Evolutionary conservation across 2,329 filamentous ascomycete species (phyloP).

Genomic region (Botrytis aclada): DNA sequence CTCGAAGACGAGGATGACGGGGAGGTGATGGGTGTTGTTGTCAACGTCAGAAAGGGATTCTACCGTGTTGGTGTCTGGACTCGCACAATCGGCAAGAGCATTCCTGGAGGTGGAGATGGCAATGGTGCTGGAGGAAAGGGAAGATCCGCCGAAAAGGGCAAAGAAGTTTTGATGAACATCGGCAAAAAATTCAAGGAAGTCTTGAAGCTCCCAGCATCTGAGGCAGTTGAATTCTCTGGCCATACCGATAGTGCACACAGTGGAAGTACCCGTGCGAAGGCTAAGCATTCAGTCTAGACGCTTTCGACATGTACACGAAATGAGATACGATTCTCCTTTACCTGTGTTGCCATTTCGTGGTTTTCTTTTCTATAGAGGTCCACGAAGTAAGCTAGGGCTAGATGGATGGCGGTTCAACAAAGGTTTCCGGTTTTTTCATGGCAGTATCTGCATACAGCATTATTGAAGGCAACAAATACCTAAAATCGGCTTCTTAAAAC

Average conservation of each 20-base stretch:
- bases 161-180: conserved; percentile 78
- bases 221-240: conserved; percentile 89
- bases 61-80: conserved; percentile 98
- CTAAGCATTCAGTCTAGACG: conserved; percentile 81
- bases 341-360: conserved; percentile 5
- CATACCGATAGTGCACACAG: conserved; percentile 92
- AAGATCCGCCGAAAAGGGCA: conserved; percentile 75
- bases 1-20: conserved; percentile 96
- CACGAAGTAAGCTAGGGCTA: conserved; percentile 13
- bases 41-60: conserved; percentile 98
- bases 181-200: conserved; percentile 91
- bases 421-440: conserved; percentile 25
- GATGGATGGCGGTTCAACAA: conserved; percentile 21
- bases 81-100: conserved; percentile 82
- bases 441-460: conserved; percentile 29
- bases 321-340: conserved; percentile 16
- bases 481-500: conserved; percentile 13
- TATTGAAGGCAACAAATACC: conserved; percentile 16
- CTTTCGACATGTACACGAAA: background rate
- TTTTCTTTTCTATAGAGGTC: background rate
- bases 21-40: conserved; percentile 98
- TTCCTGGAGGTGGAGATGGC: conserved; percentile 70
- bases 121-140: conserved; percentile 75
- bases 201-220: conserved; percentile 71
- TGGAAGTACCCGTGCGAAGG: conserved; percentile 92